Evolutionary conservation across 306 rosid genomes (phyloP), one percentile per base, ranked within the genome.

Genomic region (Gastrolobium villosum): DNA sequence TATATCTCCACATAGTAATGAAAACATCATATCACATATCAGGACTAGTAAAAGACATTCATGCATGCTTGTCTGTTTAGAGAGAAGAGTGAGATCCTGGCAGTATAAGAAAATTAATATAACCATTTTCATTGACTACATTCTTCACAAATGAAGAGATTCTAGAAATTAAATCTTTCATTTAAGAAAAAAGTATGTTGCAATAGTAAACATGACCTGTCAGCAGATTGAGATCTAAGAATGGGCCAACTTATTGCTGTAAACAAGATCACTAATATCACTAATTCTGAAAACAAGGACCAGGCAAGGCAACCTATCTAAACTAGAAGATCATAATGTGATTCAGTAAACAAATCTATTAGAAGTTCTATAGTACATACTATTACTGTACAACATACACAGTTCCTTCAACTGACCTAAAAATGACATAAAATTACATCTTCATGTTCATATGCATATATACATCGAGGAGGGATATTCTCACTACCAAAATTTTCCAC

Each of bases 151-250:
- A 26, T 59, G 49, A 53, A 66, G 56, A 15, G 35, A 67, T 40
- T 20, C 10, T 3, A 7, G 43, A 76, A 79, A 20, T 5, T 70
- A 71, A 69, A 46, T 28, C 15, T 70, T 60, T 32, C 48, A 44
- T 35, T 63, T n/a, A 41, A 15, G 59, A 6, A 65, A 26, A 35
- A 62, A 63, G 41, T 34, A 56, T 50, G 62, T 36, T 60, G 15
- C 54, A 11, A 53, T 15, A 74, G 37, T 8, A 11, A 53, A 48
- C 43, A 8, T 70, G 14, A 56, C 46, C 40, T 3, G 10, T 30
- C 74, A 56, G 64, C 6, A 60, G 81, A 53, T 28, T 50, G 78
- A 74, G 34, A 83, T 74, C 50, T 65, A 41, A 26, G 10, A 66
- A 50, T 56, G n/a, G 50, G 65, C 48, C 10, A 26, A 41, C 61